Evolutionary conservation across 306 rosid species (phyloP).

Genomic region (Elaeagnus macrophylla): DNA sequence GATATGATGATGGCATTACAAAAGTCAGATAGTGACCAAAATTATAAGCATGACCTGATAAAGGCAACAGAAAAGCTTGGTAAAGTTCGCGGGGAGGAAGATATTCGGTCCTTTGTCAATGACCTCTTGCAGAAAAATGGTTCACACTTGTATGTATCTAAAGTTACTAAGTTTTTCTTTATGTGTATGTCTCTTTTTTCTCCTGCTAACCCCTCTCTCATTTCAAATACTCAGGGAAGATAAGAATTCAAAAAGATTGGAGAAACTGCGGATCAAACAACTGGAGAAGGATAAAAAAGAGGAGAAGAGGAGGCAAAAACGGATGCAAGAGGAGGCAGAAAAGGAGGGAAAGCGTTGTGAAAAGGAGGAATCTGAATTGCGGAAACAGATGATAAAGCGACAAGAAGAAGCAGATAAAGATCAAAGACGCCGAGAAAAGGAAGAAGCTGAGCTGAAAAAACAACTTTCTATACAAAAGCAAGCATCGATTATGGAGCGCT

Average conservation of each 20-base stretch:
- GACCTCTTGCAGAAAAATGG: conserved; percentile 47
- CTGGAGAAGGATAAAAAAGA: conserved; percentile 55
- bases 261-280: conserved; percentile 58
- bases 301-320: conserved; percentile 44
- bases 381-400: conserved; percentile 58
- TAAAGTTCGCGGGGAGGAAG: conserved; percentile 46
- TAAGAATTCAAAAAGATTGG: conserved; percentile 57
- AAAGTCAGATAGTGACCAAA: conserved; percentile 38
- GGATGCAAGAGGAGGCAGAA: conserved; percentile 38
- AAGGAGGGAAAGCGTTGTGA: conserved; percentile 45
- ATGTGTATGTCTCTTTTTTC: conserved; percentile 6
- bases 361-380: conserved; percentile 41
- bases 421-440: conserved; percentile 64
- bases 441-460: conserved; percentile 61
- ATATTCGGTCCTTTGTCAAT: conserved; percentile 45
- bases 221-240: conserved; percentile 40
- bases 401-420: conserved; percentile 67
- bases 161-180: conserved; percentile 6
- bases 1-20: conserved; percentile 48
- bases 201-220: neutral
- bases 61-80: conserved; percentile 56
- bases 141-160: conserved; percentile 46
- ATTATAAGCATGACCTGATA: conserved; percentile 27
- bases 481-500: conserved; percentile 85
- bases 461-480: conserved; percentile 62